Conservation (phyloP, 176 grass and related monocot species). For the Bothriochloa decipiens region DNA sequence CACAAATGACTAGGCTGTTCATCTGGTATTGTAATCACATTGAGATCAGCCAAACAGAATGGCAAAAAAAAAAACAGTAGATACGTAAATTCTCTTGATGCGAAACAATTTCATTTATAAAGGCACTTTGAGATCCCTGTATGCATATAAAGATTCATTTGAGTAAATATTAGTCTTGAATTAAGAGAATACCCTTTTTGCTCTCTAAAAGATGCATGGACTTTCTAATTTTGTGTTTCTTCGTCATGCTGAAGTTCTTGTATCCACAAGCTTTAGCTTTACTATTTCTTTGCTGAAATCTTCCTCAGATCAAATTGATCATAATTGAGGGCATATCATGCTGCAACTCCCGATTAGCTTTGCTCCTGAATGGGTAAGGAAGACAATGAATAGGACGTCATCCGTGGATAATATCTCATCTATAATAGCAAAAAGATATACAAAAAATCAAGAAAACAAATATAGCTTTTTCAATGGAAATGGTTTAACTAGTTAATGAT, state of each 20-base stretch:
- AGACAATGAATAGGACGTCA: neutral
- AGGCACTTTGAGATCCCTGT: neutral
- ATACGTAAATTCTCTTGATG: neutral
- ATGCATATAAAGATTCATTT: constrained; percentile 2
- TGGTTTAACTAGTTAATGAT: neutral
- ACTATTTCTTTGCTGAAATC: constrained; percentile 12
- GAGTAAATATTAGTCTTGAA: constrained; percentile 15
- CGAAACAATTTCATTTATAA: neutral
- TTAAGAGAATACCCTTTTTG: constrained; percentile 66
- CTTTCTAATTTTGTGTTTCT: constrained; percentile 65
- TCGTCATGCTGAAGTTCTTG: constrained; percentile 53
- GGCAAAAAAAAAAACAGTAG: neutral
- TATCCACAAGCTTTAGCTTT: neutral
- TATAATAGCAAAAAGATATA: neutral
- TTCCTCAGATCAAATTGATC: constrained; percentile 35
- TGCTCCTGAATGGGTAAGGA: constrained; percentile 6
- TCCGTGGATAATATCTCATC: neutral
- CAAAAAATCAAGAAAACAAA: constrained; percentile 10
- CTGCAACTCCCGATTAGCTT: constrained; percentile 13
- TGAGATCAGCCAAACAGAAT: neutral
- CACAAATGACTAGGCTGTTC: neutral
- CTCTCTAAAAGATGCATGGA: constrained; percentile 64
- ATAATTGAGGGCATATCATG: neutral
- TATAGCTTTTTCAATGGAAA: neutral
- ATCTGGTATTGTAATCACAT: neutral